A percentile compares a stretch with the other conserved stretches of the same genome.
phyloP scores from a whole-genome alignment of 306 rosid species.

The Castanospermum australe region DNA sequence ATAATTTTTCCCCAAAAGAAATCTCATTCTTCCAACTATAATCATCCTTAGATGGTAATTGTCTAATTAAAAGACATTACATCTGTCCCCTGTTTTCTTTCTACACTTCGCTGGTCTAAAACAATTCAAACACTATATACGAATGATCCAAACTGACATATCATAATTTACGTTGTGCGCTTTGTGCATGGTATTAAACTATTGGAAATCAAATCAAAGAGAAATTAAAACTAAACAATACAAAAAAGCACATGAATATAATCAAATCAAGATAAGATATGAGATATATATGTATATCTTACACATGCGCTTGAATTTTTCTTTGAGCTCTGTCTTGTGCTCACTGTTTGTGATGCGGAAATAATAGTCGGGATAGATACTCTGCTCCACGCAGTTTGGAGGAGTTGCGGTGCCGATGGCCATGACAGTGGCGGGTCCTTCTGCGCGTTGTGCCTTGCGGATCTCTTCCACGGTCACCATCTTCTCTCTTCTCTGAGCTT shows the following conservation, averaged over 20 bases:
- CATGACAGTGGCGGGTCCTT: conserved; percentile 62
- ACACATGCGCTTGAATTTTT: conserved; percentile 42
- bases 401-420: conserved; percentile 69
- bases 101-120: too few relatives aligned
- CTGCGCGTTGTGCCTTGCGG: conserved; percentile 58
- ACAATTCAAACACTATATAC: too few relatives aligned
- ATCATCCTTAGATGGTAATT: too few relatives aligned
- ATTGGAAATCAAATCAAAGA: too few relatives aligned
- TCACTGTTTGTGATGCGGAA: conserved; percentile 66
- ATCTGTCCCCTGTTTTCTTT: too few relatives aligned
- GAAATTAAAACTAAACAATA: too few relatives aligned
- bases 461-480: conserved; percentile 47
- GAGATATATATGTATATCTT: not conserved
- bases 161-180: too few relatives aligned
- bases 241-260: not conserved
- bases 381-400: conserved; percentile 51
- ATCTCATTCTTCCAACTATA: too few relatives aligned
- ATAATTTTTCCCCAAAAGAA: too few relatives aligned
- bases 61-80: too few relatives aligned
- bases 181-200: too few relatives aligned
- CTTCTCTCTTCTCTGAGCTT: not conserved
- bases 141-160: too few relatives aligned
- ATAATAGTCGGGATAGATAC: conserved; percentile 54
- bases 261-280: not conserved
- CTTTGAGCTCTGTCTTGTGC: conserved; percentile 35